phyloP scores from a whole-genome alignment of 1,139 yeast genomes.

The Barnettozyma hawaiiensis region DNA sequence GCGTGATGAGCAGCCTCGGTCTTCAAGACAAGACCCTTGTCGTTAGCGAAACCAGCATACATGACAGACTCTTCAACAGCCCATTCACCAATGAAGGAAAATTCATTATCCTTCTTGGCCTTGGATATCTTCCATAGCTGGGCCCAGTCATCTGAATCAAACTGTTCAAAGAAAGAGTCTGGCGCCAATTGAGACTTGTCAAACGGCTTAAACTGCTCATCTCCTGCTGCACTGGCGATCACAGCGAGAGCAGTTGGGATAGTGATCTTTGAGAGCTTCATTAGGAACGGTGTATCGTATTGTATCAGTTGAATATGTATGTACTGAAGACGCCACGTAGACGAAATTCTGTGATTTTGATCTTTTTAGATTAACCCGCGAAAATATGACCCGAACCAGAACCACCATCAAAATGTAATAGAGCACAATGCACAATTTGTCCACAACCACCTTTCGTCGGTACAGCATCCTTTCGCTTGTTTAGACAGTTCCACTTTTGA shows the following conservation, averaged over 20 bases:
- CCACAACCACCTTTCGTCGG: too few relatives aligned
- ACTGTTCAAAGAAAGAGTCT: constrained; percentile 64
- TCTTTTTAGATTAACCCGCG: not conserved
- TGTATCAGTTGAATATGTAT: not conserved
- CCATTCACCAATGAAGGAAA: constrained; percentile 71
- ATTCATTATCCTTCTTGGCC: constrained; percentile 48
- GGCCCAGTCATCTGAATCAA: constrained; percentile 39
- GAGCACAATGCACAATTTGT: too few relatives aligned
- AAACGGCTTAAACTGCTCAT: constrained; percentile 32
- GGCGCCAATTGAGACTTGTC: constrained; percentile 27
- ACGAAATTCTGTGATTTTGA: too few relatives aligned
- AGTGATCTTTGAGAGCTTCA: constrained; percentile 22
- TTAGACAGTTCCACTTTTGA: too few relatives aligned
- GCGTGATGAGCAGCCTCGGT: constrained; percentile 78
- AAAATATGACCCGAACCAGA: not conserved
- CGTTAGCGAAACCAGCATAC: constrained; percentile 55
- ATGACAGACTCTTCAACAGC: constrained; percentile 51
- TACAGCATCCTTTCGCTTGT: too few relatives aligned
- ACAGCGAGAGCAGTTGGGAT: constrained; percentile 22
- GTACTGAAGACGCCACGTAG: not conserved
- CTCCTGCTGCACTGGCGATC: constrained; percentile 15
- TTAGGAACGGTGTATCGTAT: constrained; percentile 1
- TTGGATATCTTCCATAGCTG: constrained; percentile 61
- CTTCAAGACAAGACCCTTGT: constrained; percentile 70
- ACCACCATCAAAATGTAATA: too few relatives aligned